These are phyloP conservation scores for Podaxis sp. DNA, from an alignment of 768 basidiomycete species.

Conservation along the genomic window DNA sequence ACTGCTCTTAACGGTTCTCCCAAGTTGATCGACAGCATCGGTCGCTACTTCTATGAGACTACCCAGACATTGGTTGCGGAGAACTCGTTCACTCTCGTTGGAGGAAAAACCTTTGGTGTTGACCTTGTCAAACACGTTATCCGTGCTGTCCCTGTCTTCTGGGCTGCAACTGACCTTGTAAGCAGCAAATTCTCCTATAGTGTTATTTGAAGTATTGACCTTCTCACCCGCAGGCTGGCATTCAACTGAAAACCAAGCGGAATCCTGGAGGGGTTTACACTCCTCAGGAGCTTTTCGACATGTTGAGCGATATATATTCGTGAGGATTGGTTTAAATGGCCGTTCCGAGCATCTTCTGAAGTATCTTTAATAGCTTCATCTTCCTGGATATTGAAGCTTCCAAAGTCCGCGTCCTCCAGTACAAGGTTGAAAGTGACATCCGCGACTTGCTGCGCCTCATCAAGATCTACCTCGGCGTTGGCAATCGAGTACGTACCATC, in stretches of 20 bases:
- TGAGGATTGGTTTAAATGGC: neutral
- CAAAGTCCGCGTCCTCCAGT: constrained; percentile 53
- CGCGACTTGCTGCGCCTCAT: constrained; percentile 55
- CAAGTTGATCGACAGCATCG: constrained; percentile 48
- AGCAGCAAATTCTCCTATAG: constrained; percentile 22
- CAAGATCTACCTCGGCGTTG: constrained; percentile 43
- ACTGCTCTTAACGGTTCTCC: constrained; percentile 45
- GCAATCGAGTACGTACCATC: constrained; percentile 38
- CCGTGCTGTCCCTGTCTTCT: constrained; percentile 61
- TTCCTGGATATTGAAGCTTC: constrained; percentile 71
- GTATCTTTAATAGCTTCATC: constrained; percentile 51
- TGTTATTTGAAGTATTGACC: neutral
- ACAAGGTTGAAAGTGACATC: constrained; percentile 50
- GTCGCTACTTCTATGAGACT: constrained; percentile 62
- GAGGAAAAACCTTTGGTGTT: constrained; percentile 48
- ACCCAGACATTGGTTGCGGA: constrained; percentile 55
- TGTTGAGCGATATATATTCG: constrained; percentile 36
- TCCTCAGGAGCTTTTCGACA: constrained; percentile 56
- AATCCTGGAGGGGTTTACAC: constrained; percentile 60
- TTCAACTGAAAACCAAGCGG: constrained; percentile 60
- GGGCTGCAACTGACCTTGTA: constrained; percentile 71
- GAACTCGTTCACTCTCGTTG: constrained; percentile 56
- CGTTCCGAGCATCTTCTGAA: neutral
- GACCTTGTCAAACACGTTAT: constrained; percentile 72
- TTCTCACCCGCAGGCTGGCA: constrained; percentile 53